phyloP scores from a whole-genome alignment of 2,329 filamentous ascomycete species.

The Madurella fahalii region DNA sequence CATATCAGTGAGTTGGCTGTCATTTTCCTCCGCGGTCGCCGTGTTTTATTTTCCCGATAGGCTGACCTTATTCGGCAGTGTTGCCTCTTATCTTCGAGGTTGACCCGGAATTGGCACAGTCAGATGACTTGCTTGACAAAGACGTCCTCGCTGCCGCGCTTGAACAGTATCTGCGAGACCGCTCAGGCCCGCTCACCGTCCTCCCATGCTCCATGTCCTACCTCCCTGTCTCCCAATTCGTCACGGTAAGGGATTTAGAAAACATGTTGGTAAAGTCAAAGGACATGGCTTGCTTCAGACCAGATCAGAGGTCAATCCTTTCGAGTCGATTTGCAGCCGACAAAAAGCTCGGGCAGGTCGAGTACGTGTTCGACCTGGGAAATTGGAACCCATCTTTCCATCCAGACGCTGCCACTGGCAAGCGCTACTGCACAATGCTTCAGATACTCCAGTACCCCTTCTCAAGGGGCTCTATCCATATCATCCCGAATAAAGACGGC shows the following conservation, averaged over 20 bases:
- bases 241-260: slow-evolving; percentile 20
- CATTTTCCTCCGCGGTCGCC: too few relatives aligned
- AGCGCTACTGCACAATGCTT: slow-evolving; percentile 46
- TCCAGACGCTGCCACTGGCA: slow-evolving; percentile 28
- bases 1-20: slow-evolving; percentile 28
- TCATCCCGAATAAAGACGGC: slow-evolving; percentile 25
- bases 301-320: slow-evolving; percentile 30
- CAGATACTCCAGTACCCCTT: slow-evolving; percentile 51
- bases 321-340: slow-evolving; percentile 31
- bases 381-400: slow-evolving; percentile 42
- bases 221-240: slow-evolving; percentile 36
- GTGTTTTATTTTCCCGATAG: too few relatives aligned
- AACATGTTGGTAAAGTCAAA: slow-evolving; percentile 14
- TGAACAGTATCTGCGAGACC: slow-evolving; percentile 29
- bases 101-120: slow-evolving; percentile 37
- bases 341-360: slow-evolving; percentile 40
- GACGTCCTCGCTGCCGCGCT: slow-evolving; percentile 30
- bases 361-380: slow-evolving; percentile 47
- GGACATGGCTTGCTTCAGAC: slow-evolving; percentile 16
- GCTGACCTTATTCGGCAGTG: slow-evolving; percentile 30
- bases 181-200: slow-evolving; percentile 36
- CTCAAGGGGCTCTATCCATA: slow-evolving; percentile 45
- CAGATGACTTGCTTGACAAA: slow-evolving; percentile 37
- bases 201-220: slow-evolving; percentile 42
- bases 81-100: slow-evolving; percentile 43